Base-by-base conservation (phyloP, 2,329 filamentous ascomycete species). In the Aspergillus aculeatus region DNA sequence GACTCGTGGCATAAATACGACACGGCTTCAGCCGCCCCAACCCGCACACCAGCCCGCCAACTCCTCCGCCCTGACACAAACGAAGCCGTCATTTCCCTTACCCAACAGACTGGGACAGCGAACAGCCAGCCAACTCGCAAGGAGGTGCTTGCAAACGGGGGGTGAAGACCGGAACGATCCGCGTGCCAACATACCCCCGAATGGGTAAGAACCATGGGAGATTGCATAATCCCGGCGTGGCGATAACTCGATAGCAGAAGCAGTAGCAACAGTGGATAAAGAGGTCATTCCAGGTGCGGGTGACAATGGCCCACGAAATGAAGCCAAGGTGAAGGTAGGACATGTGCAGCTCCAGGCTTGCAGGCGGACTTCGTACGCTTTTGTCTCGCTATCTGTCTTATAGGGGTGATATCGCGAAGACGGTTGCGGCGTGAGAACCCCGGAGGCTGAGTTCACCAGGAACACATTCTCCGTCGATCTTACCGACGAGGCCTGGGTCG, bases 341-440 rank as follows among this genome's bases (percentile, higher is more conserved):
- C 95, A 99, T 1, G 86, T 91, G 75, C 95, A 99, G 74, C 89
- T 92, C 95, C 95, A 98, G 1, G 89, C 86, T 1, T 74, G 68
- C 1, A 93, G 82, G 10, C 88, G 85, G 16, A 98, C 90, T 67
- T 90, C 81, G 75, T 97, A 96, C 54, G 71, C 69, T 41, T 73
- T 73, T 56, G 65, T 71, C 62, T 57, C 72, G 49, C 68, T 72
- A 54, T 66, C 60, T 59, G 29, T 11, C 7, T 24, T 32, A 11
- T 26, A 21, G 32, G 14, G 11, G 23, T 6, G 38, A 48, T 26
- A 19, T 23, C 50, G 57, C 54, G 55, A 63, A 66, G 61, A 58
- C 57, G 62, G 69, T 66, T 66, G 68, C 68, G 29, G 59, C 68
- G 29, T 60, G 50, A 62, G 67, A 59, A 69, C 66, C 62, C 75